Base-by-base conservation (phyloP, 352 stramenopile species). In the Phytophthora foliorum region DNA sequence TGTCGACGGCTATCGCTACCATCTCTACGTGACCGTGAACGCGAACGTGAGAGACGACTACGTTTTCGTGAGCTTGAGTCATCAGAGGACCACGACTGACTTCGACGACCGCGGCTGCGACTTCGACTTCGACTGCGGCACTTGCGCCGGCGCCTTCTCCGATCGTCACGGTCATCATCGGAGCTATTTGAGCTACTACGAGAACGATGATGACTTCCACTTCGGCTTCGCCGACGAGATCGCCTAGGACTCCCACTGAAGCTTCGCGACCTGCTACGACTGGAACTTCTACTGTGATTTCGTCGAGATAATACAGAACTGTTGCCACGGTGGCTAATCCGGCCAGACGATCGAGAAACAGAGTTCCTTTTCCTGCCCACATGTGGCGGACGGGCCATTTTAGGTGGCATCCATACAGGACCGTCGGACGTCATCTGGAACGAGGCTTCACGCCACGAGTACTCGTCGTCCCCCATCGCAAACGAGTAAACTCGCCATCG, bases 401-500 rank as follows among this genome's bases (percentile, higher is more conserved):
- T 58, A 10, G 87, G 85, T 24, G 87, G 84, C 13, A 91, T 29
- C 84, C 87, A 94, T n/a, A 90, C 31, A 9, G 80, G 59, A 1
- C 82, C 85, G 22, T 88, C 68, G 2, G 53, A 29, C 6, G 71
- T 81, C 84, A 94, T 94, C 52, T 88, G 80, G 32, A 92, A 94
- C 2, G 83, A 78, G 4, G 61, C 65, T 44, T 81, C 76, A 39
- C 72, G 69, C 85, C 83, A 93, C 14, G 39, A 48, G n/a, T 59
- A 32, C 25, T 78, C 67, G 11, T 73, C 68, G 41, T 94, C 87
- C 17, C 85, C 87, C 82, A 92, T 91, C 11, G 76, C 81, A 13
- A 92, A 82, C 49, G 87, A 77, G 41, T 85, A 93, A 22, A 93
- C 85, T 44, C 82, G 58, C 87, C 87, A 94, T 9, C 85, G 78